Conservation (phyloP, 2,329 filamentous ascomycete species). For the Verticillium nonalfalfae region DNA sequence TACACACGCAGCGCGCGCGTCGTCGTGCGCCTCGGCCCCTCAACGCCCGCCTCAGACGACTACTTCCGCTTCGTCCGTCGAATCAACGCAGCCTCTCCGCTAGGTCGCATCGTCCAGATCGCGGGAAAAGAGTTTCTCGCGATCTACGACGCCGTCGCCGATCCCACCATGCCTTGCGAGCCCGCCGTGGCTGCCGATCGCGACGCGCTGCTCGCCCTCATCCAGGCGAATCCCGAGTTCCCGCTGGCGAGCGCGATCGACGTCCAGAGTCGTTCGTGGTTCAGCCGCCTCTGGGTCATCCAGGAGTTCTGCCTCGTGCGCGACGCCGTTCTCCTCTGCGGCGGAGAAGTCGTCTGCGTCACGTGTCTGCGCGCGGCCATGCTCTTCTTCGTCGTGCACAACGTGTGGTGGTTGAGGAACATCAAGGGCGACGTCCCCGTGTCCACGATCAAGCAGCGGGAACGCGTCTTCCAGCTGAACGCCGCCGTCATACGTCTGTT, state of each 20-base stretch:
- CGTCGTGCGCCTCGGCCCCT: slow-evolving; percentile 6
- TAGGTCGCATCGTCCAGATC: neutral
- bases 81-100: neutral
- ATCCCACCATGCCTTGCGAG: slow-evolving; percentile 12
- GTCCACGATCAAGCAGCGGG: slow-evolving; percentile 10
- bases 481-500: slow-evolving; percentile 16
- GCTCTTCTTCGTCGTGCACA: slow-evolving; percentile 23
- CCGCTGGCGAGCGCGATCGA: slow-evolving; percentile 19
- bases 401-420: slow-evolving; percentile 17
- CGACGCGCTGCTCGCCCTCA: slow-evolving; percentile 17
- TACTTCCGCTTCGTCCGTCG: neutral
- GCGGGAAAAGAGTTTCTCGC: slow-evolving; percentile 11
- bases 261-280: slow-evolving; percentile 21
- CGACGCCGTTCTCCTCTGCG: slow-evolving; percentile 9
- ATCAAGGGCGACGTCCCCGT: slow-evolving; percentile 4
- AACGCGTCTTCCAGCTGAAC: slow-evolving; percentile 14
- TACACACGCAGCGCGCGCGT: neutral
- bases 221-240: slow-evolving; percentile 16
- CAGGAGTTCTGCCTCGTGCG: slow-evolving; percentile 20
- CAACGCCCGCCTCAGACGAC: slow-evolving; percentile 11
- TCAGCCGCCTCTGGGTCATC: slow-evolving; percentile 25
- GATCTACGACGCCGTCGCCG: slow-evolving; percentile 22
- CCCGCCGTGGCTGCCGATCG: slow-evolving; percentile 15
- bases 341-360: slow-evolving; percentile 7
- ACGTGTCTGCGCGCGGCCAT: slow-evolving; percentile 10